These are phyloP conservation scores for Suhomyces prunicola DNA, from an alignment of 805 yeast species.

Conservation along the genomic window DNA sequence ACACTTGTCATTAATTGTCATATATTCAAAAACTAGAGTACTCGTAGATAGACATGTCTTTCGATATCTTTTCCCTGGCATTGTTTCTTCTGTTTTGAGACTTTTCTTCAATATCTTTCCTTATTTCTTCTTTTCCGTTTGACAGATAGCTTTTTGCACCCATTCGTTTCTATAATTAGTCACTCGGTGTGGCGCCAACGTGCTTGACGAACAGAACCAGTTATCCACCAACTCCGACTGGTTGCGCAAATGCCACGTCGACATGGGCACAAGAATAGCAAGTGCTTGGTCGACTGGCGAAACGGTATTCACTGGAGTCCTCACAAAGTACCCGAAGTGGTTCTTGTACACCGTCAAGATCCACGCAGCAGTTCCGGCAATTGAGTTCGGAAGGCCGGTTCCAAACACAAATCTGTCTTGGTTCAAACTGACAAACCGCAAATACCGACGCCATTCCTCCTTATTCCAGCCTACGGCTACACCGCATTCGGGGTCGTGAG, in stretches of 20 bases:
- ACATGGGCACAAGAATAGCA: slow-evolving; percentile 2
- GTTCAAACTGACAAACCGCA: neutral
- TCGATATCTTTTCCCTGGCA: too few species aligned
- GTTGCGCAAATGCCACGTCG: slow-evolving; percentile 2
- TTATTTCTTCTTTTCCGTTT: neutral
- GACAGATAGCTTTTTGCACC: neutral
- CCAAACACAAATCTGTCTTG: neutral
- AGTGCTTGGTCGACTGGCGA: slow-evolving; percentile 2
- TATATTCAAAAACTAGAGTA: neutral
- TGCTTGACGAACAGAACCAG: neutral
- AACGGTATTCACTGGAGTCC: neutral
- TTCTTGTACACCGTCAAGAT: neutral
- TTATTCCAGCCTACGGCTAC: neutral
- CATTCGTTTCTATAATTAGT: neutral
- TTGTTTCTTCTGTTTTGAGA: too few species aligned
- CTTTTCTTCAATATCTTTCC: too few species aligned
- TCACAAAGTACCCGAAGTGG: slow-evolving; percentile 1
- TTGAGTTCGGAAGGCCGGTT: neutral
- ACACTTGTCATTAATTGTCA: neutral
- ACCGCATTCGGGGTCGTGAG: neutral
- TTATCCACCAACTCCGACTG: neutral
- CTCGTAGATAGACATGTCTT: neutral
- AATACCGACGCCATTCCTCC: neutral
- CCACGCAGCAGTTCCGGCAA: slow-evolving; percentile 2
- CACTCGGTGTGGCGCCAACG: neutral